A percentile compares a stretch with the other conserved stretches of the same genome.
Conservation (phyloP, 306 rosid genomes). For the Cicer judaicum region DNA sequence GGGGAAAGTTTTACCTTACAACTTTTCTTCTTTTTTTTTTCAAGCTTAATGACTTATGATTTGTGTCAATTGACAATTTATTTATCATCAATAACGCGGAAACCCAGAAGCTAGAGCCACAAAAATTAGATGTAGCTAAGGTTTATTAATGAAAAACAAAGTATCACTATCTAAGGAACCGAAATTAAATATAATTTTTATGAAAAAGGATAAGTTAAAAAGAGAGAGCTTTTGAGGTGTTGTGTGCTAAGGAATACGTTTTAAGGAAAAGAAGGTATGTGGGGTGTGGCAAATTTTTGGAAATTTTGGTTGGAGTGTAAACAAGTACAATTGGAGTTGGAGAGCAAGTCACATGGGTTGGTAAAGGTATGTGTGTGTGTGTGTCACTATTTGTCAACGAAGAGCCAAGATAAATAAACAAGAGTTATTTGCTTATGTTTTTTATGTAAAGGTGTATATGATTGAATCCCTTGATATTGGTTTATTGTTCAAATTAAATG, state of each 20-base stretch:
- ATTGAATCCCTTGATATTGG: no score
- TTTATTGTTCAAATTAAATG: no score
- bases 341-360: no score
- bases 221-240: slow-evolving; percentile 17
- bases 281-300: slow-evolving; percentile 24
- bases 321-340: no score
- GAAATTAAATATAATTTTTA: slow-evolving; percentile 38
- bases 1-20: slow-evolving; percentile 49
- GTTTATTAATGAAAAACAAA: background rate
- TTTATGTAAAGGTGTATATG: no score
- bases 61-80: slow-evolving; percentile 15
- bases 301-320: background rate
- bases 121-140: background rate
- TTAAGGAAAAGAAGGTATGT: slow-evolving; percentile 11
- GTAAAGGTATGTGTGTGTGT: no score
- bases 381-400: no score
- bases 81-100: slow-evolving; percentile 26
- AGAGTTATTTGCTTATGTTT: no score
- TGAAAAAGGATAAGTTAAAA: slow-evolving; percentile 8
- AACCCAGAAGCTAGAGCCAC: slow-evolving; percentile 27
- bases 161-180: slow-evolving; percentile 29
- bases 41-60: background rate
- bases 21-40: background rate
- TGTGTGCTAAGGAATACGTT: slow-evolving; percentile 9
- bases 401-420: no score